Base-by-base conservation (phyloP, 2,329 filamentous ascomycete genomes). In the Claviceps pazoutovae region DNA sequence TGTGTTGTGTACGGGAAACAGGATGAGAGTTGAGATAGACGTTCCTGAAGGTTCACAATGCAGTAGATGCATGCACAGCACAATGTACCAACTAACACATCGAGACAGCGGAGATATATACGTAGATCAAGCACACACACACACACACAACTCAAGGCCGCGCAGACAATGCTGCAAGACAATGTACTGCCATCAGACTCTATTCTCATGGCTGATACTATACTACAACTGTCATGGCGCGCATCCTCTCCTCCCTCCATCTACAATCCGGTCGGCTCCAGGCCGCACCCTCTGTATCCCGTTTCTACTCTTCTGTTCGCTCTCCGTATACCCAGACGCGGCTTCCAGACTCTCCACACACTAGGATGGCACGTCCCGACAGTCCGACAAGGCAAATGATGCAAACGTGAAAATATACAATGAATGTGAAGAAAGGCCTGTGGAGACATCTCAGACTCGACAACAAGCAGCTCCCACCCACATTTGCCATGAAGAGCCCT, bases 221-320 rank as follows among this genome's bases (percentile, higher is more conserved):
- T 52, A 52, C 47, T 59, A 55, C 59, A 61, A 59, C 62, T 65
- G 63, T 61, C 58, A 59, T 57, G 60, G 59, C 50, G 46, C 48
- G 50, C 44, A 53, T 54, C 49, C 54, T 44, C 39, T 39, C 50
- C 16, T 16, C 42, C n/a, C 23, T 36, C 46, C 41, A 52, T 51
- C 42, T 44, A 21, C n/a, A 41, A 51, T 46, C 49, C 42, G 42
- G 43, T 46, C 48, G 50, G 51, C 51, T 53, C 51, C 48, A 19
- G 51, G 51, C 51, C 51, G 51, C 46, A 43, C 43, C 47, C 44
- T 53, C 26, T 30, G 37, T 51, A 57, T 53, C 51, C 54, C 51
- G 2, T 23, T 19, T 23, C 19, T 37, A 53, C 52, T 2, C 39
- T 19, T 17, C 19, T 37, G 5, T 21, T 7, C 41, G 17, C 11